phyloP scores from a whole-genome alignment of 129 eudicot species.

The Smallanthus sonchifolius region DNA sequence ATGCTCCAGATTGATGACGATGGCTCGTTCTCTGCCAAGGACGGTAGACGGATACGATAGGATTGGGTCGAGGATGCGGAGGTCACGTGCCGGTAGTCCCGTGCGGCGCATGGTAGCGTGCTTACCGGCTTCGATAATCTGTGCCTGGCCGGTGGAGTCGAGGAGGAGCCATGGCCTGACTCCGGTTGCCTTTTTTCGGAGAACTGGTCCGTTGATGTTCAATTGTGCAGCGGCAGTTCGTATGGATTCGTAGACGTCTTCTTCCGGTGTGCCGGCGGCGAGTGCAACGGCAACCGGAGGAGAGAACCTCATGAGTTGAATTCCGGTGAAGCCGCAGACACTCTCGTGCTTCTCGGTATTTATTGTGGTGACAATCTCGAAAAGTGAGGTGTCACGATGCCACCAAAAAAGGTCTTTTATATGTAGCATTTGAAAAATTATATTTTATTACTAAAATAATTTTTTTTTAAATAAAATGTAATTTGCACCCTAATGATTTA shows the following conservation, averaged over 20 bases:
- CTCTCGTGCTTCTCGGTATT: neutral
- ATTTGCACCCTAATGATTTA: too few relatives aligned
- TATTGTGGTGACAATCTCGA: neutral
- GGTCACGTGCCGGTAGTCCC: conserved; percentile 92
- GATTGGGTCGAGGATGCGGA: conserved; percentile 81
- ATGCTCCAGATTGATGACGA: conserved; percentile 38
- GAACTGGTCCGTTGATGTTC: conserved; percentile 21
- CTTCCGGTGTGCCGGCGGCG: conserved; percentile 31
- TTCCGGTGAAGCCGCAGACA: neutral
- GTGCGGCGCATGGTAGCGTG: conserved; percentile 91
- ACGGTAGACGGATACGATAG: conserved; percentile 86
- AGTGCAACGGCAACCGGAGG: conserved; percentile 30
- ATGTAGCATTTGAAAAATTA: too few relatives aligned
- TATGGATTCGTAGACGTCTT: conserved; percentile 15
- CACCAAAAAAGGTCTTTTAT: too few relatives aligned
- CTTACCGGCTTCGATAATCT: conserved; percentile 57
- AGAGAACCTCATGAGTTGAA: conserved; percentile 5
- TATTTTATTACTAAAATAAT: too few relatives aligned
- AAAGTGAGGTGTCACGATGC: neutral
- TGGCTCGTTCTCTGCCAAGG: conserved; percentile 50
- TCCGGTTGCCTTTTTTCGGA: conserved; percentile 58
- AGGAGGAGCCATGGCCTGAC: conserved; percentile 54
- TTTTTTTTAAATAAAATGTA: too few relatives aligned
- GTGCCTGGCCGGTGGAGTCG: conserved; percentile 31
- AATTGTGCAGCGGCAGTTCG: conserved; percentile 17